Evolutionary conservation across 2,329 filamentous ascomycete genomes (phyloP).

Genomic region (Xylaria sp.): DNA sequence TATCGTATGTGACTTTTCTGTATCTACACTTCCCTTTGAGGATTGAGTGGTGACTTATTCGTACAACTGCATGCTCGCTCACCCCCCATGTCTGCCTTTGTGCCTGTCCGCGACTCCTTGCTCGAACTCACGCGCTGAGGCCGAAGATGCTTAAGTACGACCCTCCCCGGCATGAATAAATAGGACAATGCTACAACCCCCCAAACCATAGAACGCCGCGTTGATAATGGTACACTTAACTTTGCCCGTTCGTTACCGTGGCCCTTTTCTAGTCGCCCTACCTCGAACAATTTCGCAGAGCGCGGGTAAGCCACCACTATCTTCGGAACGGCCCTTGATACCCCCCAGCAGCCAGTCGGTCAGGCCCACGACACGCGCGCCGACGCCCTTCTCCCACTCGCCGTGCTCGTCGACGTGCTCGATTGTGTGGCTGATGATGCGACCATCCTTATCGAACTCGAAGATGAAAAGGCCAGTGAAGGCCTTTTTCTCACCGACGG

Average conservation of each 20-base stretch:
- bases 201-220: constrained; percentile 30
- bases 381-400: constrained; percentile 83
- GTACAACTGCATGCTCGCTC: constrained; percentile 27
- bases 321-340: constrained; percentile 59
- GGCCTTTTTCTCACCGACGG: constrained; percentile 71
- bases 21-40: constrained; percentile 40
- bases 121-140: not conserved
- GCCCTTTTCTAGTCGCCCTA: constrained; percentile 27
- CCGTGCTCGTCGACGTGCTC: constrained; percentile 89
- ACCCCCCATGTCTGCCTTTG: not conserved
- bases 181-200: constrained; percentile 28
- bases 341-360: constrained; percentile 95
- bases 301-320: constrained; percentile 41
- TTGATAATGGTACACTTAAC: constrained; percentile 25
- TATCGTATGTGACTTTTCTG: constrained; percentile 33
- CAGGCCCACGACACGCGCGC: constrained; percentile 85
- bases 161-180: not conserved
- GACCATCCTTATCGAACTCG: constrained; percentile 89
- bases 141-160: not conserved
- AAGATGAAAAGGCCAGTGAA: constrained; percentile 96
- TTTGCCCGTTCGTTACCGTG: constrained; percentile 28
- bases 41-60: constrained; percentile 48
- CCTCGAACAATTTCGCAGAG: constrained; percentile 38
- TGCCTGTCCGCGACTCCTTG: not conserved
- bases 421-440: constrained; percentile 88